phyloP scores from a whole-genome alignment of 768 basidiomycete species.

The Hemileccinum rubropunctum region DNA sequence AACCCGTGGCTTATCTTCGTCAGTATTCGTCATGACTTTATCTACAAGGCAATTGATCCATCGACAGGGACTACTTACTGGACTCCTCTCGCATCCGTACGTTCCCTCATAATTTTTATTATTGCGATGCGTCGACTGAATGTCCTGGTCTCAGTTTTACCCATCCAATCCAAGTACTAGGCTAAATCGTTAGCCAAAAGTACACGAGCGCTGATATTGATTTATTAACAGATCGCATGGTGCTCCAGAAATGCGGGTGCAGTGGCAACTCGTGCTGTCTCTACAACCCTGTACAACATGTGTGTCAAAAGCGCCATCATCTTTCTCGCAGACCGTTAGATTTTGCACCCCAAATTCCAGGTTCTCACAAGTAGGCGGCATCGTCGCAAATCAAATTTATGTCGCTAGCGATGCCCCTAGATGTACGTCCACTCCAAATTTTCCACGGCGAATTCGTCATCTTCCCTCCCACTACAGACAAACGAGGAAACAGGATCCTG shows the following conservation, averaged over 20 bases:
- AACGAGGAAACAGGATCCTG: conserved; percentile 54
- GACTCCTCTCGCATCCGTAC: conserved; percentile 45
- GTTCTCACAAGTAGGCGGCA: conserved; percentile 42
- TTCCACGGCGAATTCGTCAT: too few relatives aligned
- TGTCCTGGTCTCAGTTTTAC: conserved; percentile 33
- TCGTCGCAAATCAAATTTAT: conserved; percentile 58
- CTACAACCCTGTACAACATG: conserved; percentile 61
- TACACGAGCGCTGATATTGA: neutral
- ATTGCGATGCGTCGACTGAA: neutral
- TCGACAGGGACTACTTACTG: conserved; percentile 31
- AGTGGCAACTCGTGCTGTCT: conserved; percentile 58
- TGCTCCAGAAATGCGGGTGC: conserved; percentile 58
- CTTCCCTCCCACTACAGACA: conserved; percentile 34
- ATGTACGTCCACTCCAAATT: conserved; percentile 34
- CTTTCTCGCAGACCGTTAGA: neutral
- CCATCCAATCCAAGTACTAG: conserved; percentile 45
- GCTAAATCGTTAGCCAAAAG: too few relatives aligned
- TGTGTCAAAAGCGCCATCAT: conserved; percentile 2
- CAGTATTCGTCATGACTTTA: conserved; percentile 9
- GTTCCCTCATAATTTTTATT: conserved; percentile 1
- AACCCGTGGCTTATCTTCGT: conserved; percentile 57
- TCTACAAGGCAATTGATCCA: neutral
- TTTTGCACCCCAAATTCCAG: conserved; percentile 9
- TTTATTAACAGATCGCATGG: conserved; percentile 43
- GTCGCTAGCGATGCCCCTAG: conserved; percentile 53